Evolutionary conservation across 257 asterid species (phyloP).

Genomic region (Pogostemon cablin): DNA sequence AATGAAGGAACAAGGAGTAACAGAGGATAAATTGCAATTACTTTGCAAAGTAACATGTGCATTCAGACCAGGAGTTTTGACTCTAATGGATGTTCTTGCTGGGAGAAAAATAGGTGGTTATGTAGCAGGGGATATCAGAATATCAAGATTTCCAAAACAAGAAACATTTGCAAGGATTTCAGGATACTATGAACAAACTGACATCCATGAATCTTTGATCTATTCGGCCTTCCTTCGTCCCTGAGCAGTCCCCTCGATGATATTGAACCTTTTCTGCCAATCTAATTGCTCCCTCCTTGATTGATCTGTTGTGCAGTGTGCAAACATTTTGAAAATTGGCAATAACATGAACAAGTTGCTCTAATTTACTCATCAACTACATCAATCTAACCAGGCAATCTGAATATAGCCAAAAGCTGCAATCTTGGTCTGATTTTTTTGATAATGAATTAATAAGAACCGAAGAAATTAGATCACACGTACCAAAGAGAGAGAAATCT

Average conservation of each 20-base stretch:
- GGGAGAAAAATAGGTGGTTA: slow-evolving; percentile 77
- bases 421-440: neutral
- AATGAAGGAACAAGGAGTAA: slow-evolving; percentile 72
- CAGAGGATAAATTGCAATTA: slow-evolving; percentile 59
- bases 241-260: slow-evolving; percentile 55
- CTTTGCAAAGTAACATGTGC: slow-evolving; percentile 67
- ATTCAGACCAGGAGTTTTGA: slow-evolving; percentile 72
- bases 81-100: slow-evolving; percentile 73
- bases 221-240: slow-evolving; percentile 73
- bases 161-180: slow-evolving; percentile 78
- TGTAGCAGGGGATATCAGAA: slow-evolving; percentile 65
- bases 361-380: neutral
- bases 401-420: neutral
- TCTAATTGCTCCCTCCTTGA: slow-evolving; percentile 37
- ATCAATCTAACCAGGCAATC: neutral
- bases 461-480: slow-evolving; percentile 19
- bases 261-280: slow-evolving; percentile 43
- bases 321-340: slow-evolving; percentile 2
- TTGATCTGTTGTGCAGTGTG: slow-evolving; percentile 29
- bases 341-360: neutral
- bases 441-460: neutral
- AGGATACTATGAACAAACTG: slow-evolving; percentile 74
- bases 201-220: slow-evolving; percentile 69
- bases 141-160: slow-evolving; percentile 76
- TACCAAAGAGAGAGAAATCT: slow-evolving; percentile 57